These are phyloP conservation scores for Paratrimastix pyriformis DNA, from an alignment of 78 protist genomes.

Conservation along the genomic window DNA sequence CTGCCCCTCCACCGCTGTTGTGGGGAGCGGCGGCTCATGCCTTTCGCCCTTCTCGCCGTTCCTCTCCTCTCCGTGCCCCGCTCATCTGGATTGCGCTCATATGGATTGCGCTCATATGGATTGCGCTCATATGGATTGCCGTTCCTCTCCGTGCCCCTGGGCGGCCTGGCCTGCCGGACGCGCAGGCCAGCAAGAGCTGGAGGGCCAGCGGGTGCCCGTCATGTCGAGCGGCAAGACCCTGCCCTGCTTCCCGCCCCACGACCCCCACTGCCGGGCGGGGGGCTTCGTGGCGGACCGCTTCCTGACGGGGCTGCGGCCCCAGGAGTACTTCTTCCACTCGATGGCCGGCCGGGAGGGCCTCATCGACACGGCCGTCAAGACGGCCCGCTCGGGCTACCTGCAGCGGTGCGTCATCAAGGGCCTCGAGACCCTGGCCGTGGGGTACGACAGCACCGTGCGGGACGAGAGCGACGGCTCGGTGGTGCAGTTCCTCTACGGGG, in stretches of 20 bases:
- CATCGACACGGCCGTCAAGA: constrained; percentile 98
- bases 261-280: constrained; percentile 11
- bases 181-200: constrained; percentile 58
- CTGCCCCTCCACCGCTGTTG: too few species aligned
- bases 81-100: too few species aligned
- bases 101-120: too few species aligned
- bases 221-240: constrained; percentile 87
- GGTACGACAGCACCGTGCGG: constrained; percentile 67
- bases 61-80: too few species aligned
- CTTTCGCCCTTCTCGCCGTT: too few species aligned
- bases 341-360: constrained; percentile 99
- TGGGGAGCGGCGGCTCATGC: too few species aligned
- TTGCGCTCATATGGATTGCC: too few species aligned
- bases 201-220: constrained; percentile 92
- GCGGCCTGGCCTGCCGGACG: too few species aligned
- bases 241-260: constrained; percentile 33
- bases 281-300: constrained; percentile 85
- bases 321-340: constrained; percentile 94
- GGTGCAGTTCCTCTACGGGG: constrained; percentile 90
- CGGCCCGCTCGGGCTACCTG: constrained; percentile 89
- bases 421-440: constrained; percentile 63
- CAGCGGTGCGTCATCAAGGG: constrained; percentile 94
- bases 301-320: constrained; percentile 76
- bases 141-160: too few species aligned
- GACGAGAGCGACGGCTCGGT: constrained; percentile 64